phyloP scores from a whole-genome alignment of 2,329 filamentous ascomycete genomes.

The Leptographium procerum region DNA sequence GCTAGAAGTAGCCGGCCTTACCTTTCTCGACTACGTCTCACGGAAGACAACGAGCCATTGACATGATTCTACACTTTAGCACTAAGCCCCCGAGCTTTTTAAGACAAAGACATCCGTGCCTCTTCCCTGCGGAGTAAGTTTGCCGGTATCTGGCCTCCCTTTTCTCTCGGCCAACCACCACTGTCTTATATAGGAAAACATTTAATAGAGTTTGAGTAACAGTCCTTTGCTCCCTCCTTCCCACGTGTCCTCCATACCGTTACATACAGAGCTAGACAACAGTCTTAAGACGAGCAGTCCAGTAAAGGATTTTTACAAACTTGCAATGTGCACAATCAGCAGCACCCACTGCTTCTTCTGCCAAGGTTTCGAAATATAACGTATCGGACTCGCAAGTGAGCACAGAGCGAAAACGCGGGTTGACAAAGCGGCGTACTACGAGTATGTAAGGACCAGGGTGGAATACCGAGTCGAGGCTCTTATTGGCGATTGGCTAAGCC shows the following conservation, averaged over 20 bases:
- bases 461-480: background rate
- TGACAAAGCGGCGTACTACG: background rate
- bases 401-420: background rate
- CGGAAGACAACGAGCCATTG: background rate
- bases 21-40: background rate
- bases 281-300: background rate
- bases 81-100: background rate
- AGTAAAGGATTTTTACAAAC: background rate
- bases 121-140: background rate
- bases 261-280: background rate
- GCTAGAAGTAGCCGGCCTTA: background rate
- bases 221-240: background rate
- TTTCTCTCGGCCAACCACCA: background rate
- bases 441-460: background rate
- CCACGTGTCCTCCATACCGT: background rate
- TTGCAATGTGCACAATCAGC: background rate
- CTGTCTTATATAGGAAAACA: background rate
- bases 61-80: background rate
- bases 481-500: background rate
- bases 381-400: no score
- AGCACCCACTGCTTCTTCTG: background rate
- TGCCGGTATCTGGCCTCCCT: background rate
- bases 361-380: no score
- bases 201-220: background rate
- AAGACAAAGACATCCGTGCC: background rate